A percentile compares a stretch with the other conserved stretches of the same genome.
Evolutionary conservation across 208 protist genomes (phyloP).

Genomic region (Porcisia hertigi): DNA sequence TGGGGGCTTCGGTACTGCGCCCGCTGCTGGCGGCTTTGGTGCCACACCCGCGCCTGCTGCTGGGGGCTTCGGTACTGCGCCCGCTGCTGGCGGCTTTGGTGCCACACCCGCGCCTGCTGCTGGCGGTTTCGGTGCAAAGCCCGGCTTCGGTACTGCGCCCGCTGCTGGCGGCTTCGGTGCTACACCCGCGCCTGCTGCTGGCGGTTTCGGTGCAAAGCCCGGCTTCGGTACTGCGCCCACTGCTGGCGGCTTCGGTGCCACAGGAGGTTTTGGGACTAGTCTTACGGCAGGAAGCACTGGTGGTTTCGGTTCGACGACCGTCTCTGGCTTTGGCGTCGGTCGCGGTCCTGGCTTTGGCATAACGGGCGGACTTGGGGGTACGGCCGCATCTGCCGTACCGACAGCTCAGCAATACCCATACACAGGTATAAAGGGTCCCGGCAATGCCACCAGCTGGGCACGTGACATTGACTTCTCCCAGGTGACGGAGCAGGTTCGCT

Average conservation of each 20-base stretch:
- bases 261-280: slow-evolving; percentile 1
- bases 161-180: slow-evolving; percentile 36
- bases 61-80: slow-evolving; percentile 34
- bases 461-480: slow-evolving; percentile 69
- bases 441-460: slow-evolving; percentile 61
- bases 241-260: slow-evolving; percentile 34
- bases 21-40: slow-evolving; percentile 38
- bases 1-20: slow-evolving; percentile 40
- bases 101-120: neutral
- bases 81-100: slow-evolving; percentile 30
- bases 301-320: slow-evolving; percentile 16
- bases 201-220: slow-evolving; percentile 10
- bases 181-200: neutral
- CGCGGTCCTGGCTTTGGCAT: slow-evolving; percentile 26
- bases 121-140: slow-evolving; percentile 13
- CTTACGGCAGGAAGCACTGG: slow-evolving; percentile 13
- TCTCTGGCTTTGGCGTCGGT: slow-evolving; percentile 4
- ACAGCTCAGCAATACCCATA: slow-evolving; percentile 55
- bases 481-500: slow-evolving; percentile 67
- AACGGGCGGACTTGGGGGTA: slow-evolving; percentile 20
- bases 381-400: slow-evolving; percentile 8
- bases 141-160: neutral
- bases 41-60: slow-evolving; percentile 14
- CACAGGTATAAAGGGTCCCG: slow-evolving; percentile 70
- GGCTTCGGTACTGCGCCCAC: slow-evolving; percentile 38